Evolutionary conservation across 139 green algal species (phyloP).

Genomic region (Volvox reticuliferus): DNA sequence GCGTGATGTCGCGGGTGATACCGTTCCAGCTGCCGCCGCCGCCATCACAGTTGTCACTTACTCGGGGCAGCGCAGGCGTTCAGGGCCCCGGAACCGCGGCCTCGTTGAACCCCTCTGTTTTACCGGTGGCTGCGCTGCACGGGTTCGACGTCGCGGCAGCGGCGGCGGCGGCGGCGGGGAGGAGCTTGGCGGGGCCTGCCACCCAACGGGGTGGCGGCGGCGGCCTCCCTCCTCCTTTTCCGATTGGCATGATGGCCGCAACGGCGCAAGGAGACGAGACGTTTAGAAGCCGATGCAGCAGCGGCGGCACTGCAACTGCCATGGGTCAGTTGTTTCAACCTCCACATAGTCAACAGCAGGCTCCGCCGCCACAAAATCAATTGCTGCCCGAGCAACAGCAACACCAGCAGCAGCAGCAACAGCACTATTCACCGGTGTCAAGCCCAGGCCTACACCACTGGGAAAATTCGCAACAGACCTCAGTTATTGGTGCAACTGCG

Average conservation of each 20-base stretch:
- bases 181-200: background rate
- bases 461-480: background rate
- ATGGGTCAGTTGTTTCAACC: background rate
- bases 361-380: background rate
- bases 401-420: background rate
- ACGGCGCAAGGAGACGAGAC: background rate
- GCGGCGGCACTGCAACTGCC: background rate
- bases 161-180: conserved; percentile 12
- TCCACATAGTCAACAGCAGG: background rate
- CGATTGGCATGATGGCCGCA: no score
- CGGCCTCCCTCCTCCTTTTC: no score
- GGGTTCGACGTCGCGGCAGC: conserved; percentile 39
- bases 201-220: no score
- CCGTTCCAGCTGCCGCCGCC: conserved; percentile 43
- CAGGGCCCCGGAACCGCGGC: background rate
- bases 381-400: background rate
- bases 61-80: background rate
- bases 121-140: conserved; percentile 22
- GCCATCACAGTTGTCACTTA: conserved; percentile 2
- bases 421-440: background rate
- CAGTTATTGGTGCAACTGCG: no score
- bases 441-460: background rate
- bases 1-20: background rate
- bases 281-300: background rate
- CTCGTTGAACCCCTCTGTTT: background rate